Percentiles rank a stretch among this genome's conserved stretches.
These are phyloP conservation scores for Moringa oleifera DNA, from an alignment of 345 rosid species.

Conservation along the genomic window DNA sequence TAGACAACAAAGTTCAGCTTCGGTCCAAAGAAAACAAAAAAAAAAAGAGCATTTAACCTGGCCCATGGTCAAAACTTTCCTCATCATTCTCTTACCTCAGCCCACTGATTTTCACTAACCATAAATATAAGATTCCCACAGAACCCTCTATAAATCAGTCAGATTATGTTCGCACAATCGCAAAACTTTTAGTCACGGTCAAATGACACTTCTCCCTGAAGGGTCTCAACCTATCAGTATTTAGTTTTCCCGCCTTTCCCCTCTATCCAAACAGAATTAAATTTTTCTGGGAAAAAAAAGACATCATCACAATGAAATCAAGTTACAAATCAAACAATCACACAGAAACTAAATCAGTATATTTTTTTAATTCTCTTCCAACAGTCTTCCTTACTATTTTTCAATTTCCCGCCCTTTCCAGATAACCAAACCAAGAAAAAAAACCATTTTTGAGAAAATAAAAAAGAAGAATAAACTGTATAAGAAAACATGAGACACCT, in stretches of 20 bases:
- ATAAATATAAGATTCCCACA: too few species aligned
- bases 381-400: neutral
- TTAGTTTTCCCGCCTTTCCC: too few species aligned
- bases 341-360: neutral
- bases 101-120: slow-evolving; percentile 20
- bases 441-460: neutral
- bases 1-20: too few species aligned
- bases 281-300: too few species aligned
- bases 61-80: too few species aligned
- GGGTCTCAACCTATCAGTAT: neutral
- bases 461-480: neutral
- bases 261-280: slow-evolving; percentile 12
- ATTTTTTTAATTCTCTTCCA: neutral
- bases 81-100: neutral
- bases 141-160: too few species aligned
- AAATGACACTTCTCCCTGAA: neutral
- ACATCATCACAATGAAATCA: neutral
- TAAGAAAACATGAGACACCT: slow-evolving; percentile 8
- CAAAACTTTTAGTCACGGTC: neutral
- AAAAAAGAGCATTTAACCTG: neutral
- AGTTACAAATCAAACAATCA: neutral
- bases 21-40: too few species aligned
- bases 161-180: too few species aligned
- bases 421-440: neutral
- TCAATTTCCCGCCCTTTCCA: slow-evolving; percentile 16